Evolutionary conservation across 768 basidiomycete genomes (phyloP), one percentile per base, ranked within the genome.

Genomic region (Mycena galopus): DNA sequence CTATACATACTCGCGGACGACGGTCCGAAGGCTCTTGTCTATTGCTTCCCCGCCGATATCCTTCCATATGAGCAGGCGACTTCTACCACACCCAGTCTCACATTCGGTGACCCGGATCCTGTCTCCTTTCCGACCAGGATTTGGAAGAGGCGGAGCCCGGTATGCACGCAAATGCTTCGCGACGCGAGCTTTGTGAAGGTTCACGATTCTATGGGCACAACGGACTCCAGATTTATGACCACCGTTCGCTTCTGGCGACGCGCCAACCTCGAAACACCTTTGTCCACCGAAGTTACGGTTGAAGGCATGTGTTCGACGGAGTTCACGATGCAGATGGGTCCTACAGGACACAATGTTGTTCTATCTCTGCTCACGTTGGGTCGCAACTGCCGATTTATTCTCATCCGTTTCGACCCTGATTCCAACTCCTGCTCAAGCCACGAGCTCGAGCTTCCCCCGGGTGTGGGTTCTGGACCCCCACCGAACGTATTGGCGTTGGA

Each of bases 231-330:
- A 23, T 73, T 73, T 35, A 63, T 53, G 23, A 73, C 72, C 16
- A 69, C 57, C 25, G 65, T 73, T 29, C 67, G 72, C 30, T 73
- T 73, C 35, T 73, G 72, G 72, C 30, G n/a, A 23, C 33, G 56
- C 6, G 61, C 44, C 32, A 42, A 59, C 42, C 66, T 67, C 55
- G 32, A 16, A 23, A 10, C 53, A 37, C 14, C 39, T 5, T 27
- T 21, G n/a, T 42, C 51, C 16, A n/a, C 9, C 17, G 72, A 73
- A 56, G 47, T 69, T 7, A 65, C 51, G 16, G 35, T 65, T 16
- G 47, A 67, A 3, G 72, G 72, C 11, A 65, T 69, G 55, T 73
- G 72, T 37, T 42, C 67, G 21, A 63, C 67, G 9, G 72, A 73
- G 30, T 59, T 42, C 33, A 68, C 72, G 14, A n/a, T 69, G 42